phyloP scores from a whole-genome alignment of 2,329 filamentous ascomycete genomes.

The Pyricularia pennisetigena region DNA sequence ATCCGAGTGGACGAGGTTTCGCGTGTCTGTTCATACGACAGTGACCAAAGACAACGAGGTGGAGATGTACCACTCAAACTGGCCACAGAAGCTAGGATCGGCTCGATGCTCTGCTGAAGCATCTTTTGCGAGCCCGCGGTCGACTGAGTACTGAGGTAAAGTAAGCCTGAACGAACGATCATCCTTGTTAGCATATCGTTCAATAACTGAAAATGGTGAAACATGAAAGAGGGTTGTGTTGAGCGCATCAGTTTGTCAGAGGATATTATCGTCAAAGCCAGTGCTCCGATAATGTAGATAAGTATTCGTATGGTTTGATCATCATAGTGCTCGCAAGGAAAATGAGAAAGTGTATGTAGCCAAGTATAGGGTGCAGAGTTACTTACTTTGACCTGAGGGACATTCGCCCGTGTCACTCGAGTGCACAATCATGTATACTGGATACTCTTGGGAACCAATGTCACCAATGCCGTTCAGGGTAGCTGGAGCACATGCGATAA shows the following conservation, averaged over 20 bases:
- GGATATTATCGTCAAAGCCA: constrained; percentile 71
- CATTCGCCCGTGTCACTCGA: constrained; percentile 92
- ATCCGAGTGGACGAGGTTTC: constrained; percentile 16
- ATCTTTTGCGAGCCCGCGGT: constrained; percentile 21
- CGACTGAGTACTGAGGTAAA: constrained; percentile 30
- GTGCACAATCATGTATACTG: constrained; percentile 59
- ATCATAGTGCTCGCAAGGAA: constrained; percentile 50
- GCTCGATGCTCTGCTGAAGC: constrained; percentile 30
- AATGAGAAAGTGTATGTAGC: not conserved
- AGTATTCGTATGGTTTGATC: constrained; percentile 77
- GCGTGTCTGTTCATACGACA: constrained; percentile 45
- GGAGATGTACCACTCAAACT: constrained; percentile 8
- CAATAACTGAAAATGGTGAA: constrained; percentile 11
- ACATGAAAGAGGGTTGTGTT: constrained; percentile 17
- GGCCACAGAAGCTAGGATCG: constrained; percentile 24
- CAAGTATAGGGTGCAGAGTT: not conserved
- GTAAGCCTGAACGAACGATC: constrained; percentile 13
- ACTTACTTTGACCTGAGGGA: constrained; percentile 82
- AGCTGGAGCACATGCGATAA: constrained; percentile 54
- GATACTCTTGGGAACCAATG: constrained; percentile 24
- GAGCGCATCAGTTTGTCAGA: constrained; percentile 76
- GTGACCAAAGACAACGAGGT: constrained; percentile 31
- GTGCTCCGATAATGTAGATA: constrained; percentile 99
- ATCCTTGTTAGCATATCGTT: constrained; percentile 12
- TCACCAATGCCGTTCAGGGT: constrained; percentile 27